These are phyloP conservation scores for Puccinia novopanici DNA, from an alignment of 1,284 basidiomycete genomes.

Conservation along the genomic window DNA sequence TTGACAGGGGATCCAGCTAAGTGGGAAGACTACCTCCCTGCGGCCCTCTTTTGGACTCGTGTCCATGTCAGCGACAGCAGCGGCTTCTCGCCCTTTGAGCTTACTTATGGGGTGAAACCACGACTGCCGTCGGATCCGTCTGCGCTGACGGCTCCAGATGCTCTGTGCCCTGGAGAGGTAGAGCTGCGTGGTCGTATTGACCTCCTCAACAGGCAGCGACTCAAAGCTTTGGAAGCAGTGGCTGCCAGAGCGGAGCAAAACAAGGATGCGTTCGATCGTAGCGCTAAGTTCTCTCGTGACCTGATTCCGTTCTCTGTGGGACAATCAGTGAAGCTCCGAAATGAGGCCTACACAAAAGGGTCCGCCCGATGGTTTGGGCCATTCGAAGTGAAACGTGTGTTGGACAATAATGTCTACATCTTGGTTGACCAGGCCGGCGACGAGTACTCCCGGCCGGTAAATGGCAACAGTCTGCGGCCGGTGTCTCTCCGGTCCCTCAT, in stretches of 20 bases:
- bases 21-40: not conserved
- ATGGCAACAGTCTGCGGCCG: not conserved
- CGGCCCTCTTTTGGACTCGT: not conserved
- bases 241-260: not conserved
- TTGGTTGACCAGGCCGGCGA: no score
- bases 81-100: no score
- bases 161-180: not conserved
- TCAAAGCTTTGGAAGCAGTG: not conserved
- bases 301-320: not conserved
- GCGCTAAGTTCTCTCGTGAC: not conserved
- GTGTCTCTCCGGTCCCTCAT: not conserved
- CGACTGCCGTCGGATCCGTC: not conserved
- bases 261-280: not conserved
- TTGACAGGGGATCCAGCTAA: not conserved
- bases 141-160: not conserved
- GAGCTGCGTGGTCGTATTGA: not conserved
- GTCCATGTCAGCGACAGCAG: not conserved
- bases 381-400: no score
- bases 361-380: no score
- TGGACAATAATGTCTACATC: no score
- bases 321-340: no score
- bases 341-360: no score
- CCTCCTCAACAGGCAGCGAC: not conserved
- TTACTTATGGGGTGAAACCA: not conserved
- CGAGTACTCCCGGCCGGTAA: no score